Evolutionary conservation across 768 basidiomycete genomes (phyloP), one percentile per base, ranked within the genome.

Genomic region (Leccinum broughii): DNA sequence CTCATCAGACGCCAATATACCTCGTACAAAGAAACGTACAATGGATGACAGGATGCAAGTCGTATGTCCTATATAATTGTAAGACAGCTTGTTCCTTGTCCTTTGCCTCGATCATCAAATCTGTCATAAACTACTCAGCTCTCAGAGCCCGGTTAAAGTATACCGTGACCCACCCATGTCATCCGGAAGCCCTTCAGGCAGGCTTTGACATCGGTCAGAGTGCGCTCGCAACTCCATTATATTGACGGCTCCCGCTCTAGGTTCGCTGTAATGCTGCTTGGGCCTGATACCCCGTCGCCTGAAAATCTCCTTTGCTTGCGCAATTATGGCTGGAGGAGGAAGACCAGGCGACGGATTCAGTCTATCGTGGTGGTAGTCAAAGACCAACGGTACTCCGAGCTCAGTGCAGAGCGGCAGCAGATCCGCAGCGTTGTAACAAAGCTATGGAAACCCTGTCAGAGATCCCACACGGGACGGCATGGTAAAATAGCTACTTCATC

Each of bases 61-160:
- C 79, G 66, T 97, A 96, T 32, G 90, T 86, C 59, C 93, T 73
- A 69, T 92, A 87, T 50, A 96, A 68, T 62, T 95, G 86, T 58
- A 97, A 81, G 6, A 97, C 94, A 2, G 94, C 95, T 70, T 95
- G 95, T 71, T 96, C 95, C 76, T 95, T 92, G 73, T 91, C 92
- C 72, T 94, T 93, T 3, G 92, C 92, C 80, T 95, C 93, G 60
- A 95, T 93, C 93, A 95, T 94, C 64, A 95, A 68, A 76, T 95
- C 93, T 68, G 80, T 67, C 44, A 13, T 20, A 22, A 3, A 14
- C 30, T 63, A n/a, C 24, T 54, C 14, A 55, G 8, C 26, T 10
- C n/a, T 51, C 22, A 46, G 6, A 6, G 8, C 28, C 17, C 10
- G 51, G 4, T 22, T 5, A 35, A 6, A 24, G n/a, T 3, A 26